These are phyloP conservation scores for Furculomyces boomerangus DNA, from an alignment of 371 early-diverging fungal genomes.

Conservation along the genomic window DNA sequence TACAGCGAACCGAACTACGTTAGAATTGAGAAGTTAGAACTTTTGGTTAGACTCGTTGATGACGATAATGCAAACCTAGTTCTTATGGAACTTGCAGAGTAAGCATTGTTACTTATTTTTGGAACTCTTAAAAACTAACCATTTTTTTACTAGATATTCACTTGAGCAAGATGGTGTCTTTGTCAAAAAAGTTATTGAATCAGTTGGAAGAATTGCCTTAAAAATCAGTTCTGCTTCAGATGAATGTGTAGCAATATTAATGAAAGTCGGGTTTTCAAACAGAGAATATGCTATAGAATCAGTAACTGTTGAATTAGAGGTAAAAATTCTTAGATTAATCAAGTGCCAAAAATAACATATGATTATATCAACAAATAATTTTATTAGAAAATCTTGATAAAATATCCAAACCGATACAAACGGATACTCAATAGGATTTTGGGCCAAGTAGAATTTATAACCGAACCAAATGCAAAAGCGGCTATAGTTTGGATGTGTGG, in stretches of 20 bases:
- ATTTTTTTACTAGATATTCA: constrained; percentile 32
- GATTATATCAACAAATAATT: background rate
- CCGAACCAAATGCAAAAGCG: constrained; percentile 90
- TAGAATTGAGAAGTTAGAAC: constrained; percentile 89
- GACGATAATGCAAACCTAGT: constrained; percentile 77
- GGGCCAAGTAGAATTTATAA: constrained; percentile 71
- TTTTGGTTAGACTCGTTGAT: constrained; percentile 72
- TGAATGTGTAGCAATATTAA: constrained; percentile 60
- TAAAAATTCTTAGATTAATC: background rate
- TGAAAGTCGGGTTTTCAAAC: constrained; percentile 74
- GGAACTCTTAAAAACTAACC: background rate
- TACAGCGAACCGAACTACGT: constrained; percentile 98
- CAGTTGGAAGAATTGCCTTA: constrained; percentile 82
- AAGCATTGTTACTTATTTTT: background rate
- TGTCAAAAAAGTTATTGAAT: constrained; percentile 81
- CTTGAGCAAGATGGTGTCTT: constrained; percentile 90
- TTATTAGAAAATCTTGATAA: constrained; percentile 82
- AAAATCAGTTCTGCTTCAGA: constrained; percentile 71
- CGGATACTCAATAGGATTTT: constrained; percentile 68
- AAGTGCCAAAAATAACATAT: too few species aligned
- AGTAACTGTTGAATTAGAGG: constrained; percentile 50
- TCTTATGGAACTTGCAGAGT: constrained; percentile 75
- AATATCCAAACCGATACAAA: constrained; percentile 89
- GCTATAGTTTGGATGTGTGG: constrained; percentile 95
- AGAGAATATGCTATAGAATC: constrained; percentile 89